These are phyloP conservation scores for Phycomyces nitens DNA, from an alignment of 192 early-diverging fungal species.

Conservation along the genomic window DNA sequence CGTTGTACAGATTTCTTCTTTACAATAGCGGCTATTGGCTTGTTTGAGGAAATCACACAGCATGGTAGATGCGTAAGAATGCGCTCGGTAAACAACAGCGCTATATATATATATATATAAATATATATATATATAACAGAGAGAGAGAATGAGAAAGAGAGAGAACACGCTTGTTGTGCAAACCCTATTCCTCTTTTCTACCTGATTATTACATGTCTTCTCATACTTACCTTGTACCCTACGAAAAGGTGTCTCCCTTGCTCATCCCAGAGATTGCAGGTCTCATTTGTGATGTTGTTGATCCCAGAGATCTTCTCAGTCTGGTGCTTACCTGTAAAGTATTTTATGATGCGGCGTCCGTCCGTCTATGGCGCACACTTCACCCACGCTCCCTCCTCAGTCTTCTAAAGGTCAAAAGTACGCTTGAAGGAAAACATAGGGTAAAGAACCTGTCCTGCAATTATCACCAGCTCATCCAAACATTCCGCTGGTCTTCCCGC, in stretches of 20 bases:
- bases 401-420: constrained; percentile 31
- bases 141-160: too few species aligned
- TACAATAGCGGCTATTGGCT: too few species aligned
- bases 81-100: too few species aligned
- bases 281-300: constrained; percentile 24
- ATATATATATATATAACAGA: too few species aligned
- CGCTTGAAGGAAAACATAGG: constrained; percentile 18
- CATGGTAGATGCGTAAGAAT: too few species aligned
- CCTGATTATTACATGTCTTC: too few species aligned
- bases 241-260: constrained; percentile 6
- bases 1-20: too few species aligned
- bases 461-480: constrained; percentile 23
- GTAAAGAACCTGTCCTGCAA: background rate
- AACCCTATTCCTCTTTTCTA: too few species aligned
- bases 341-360: constrained; percentile 18
- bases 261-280: constrained; percentile 29
- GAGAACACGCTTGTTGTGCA: too few species aligned
- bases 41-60: too few species aligned
- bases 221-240: too few species aligned
- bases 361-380: constrained; percentile 23
- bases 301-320: constrained; percentile 20
- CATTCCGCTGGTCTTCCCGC: constrained; percentile 25
- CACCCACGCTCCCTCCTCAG: constrained; percentile 24
- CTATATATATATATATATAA: too few species aligned
- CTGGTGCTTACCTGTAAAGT: constrained; percentile 25